Evolutionary conservation across 768 basidiomycete species (phyloP), one percentile per base, ranked within the genome.

Genomic region (Russula ochroleuca): DNA sequence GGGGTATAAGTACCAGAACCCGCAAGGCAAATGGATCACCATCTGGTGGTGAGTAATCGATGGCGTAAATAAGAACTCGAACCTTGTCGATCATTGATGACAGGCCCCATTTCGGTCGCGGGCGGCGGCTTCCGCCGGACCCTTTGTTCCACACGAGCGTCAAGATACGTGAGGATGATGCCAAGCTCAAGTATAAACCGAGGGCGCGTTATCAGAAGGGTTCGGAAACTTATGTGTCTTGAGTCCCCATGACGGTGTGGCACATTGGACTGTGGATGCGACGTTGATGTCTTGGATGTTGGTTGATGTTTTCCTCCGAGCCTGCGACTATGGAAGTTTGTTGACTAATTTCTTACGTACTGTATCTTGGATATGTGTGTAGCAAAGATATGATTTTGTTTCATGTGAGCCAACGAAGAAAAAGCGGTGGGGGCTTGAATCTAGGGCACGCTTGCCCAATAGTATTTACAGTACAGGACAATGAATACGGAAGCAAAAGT

Each of bases 61-160:
- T 53, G 10, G 14, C 35, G 10, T 19, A n/a, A 19, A 3, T 13
- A 51, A 11, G 37, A 35, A 13, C 14, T 15, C 11, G 52, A 28
- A 8, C n/a, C 53, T 15, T 47, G 35, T 6, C 23, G 41, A 38
- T 33, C 53, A 54, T 64, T 10, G 47, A 2, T 40, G n/a, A 10
- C 48, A 85, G 84, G 48, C 72, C 79, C 55, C 80, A 90, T 69
- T 61, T 85, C 1, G 87, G 88, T 17, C 77, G 74, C 59, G 86
- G 86, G 0, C 79, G 89, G 14, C 65, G 71, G 17, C 80, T 90
- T 59, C 68, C 70, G 10, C 68, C 71, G 8, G 77, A 76, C 49
- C 86, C 88, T 0, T 78, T 78, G 10, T 85, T 91, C 70, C 89
- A 91, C 68, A 69, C 76, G 43, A 83, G 83, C 7, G 90, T 92